Evolutionary conservation across 2,329 filamentous ascomycete species (phyloP).

Genomic region (Penicillium digitatum): DNA sequence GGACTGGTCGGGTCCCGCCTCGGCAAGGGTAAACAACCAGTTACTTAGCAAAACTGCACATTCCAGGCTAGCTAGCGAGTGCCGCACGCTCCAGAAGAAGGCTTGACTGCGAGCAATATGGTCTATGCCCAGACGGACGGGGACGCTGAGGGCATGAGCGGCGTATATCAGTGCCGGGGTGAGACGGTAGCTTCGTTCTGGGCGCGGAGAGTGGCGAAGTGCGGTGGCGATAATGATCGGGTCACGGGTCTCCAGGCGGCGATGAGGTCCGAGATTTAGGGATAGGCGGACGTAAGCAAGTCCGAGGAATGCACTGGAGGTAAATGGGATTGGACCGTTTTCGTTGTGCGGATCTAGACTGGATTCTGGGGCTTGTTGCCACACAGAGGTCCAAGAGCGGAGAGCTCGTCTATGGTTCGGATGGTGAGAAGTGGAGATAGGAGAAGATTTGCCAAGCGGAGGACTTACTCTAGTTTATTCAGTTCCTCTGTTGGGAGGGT

Average conservation of each 20-base stretch:
- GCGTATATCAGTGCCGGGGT: conserved; percentile 64
- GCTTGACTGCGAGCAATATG: conserved; percentile 37
- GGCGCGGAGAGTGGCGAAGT: conserved; percentile 56
- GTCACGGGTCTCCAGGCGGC: conserved; percentile 63
- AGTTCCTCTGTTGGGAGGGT: conserved; percentile 33
- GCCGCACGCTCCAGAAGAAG: conserved; percentile 38
- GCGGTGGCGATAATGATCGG: conserved; percentile 58
- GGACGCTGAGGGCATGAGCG: conserved; percentile 63
- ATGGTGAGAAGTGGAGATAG: not conserved
- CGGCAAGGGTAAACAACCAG: conserved; percentile 41
- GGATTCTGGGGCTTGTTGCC: conserved; percentile 37
- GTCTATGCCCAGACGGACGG: conserved; percentile 36
- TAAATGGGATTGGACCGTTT: conserved; percentile 35
- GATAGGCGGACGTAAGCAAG: conserved; percentile 34
- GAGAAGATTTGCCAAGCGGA: not conserved
- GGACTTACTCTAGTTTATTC: conserved; percentile 33
- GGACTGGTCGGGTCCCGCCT: conserved; percentile 24
- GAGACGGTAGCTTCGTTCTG: conserved; percentile 57
- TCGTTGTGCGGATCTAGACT: conserved; percentile 34
- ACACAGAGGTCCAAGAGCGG: conserved; percentile 35
- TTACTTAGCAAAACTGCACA: conserved; percentile 43
- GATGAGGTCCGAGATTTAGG: conserved; percentile 55
- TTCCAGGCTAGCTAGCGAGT: conserved; percentile 36
- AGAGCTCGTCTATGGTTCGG: conserved; percentile 27
- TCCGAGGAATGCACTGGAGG: conserved; percentile 31